Percentiles rank a stretch among this genome's conserved stretches.
These are phyloP conservation scores for Sophora flavescens DNA, from an alignment of 306 rosid species.

Conservation along the genomic window DNA sequence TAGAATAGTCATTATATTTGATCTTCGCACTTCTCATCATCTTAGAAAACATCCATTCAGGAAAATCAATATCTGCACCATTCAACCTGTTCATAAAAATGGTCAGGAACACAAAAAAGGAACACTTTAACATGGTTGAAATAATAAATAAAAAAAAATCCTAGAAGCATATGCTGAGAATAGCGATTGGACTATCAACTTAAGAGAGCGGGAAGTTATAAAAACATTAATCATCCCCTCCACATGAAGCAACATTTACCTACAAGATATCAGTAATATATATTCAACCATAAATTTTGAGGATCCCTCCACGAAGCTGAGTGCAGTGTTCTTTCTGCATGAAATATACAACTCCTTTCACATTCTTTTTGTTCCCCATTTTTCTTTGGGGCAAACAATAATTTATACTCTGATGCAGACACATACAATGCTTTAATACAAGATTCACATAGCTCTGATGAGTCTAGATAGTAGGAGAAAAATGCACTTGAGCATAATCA, in stretches of 20 bases:
- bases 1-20: slow-evolving; percentile 84
- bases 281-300: slow-evolving; percentile 39
- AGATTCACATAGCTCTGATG: slow-evolving; percentile 11
- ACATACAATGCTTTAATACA: slow-evolving; percentile 18
- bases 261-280: slow-evolving; percentile 23
- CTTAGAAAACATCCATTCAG: slow-evolving; percentile 94
- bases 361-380: background rate
- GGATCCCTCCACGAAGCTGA: slow-evolving; percentile 14
- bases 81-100: slow-evolving; percentile 75
- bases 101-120: slow-evolving; percentile 32
- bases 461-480: slow-evolving; percentile 28
- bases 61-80: slow-evolving; percentile 87
- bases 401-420: slow-evolving; percentile 26
- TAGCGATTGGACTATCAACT: slow-evolving; percentile 35
- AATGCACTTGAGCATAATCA: slow-evolving; percentile 6
- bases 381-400: slow-evolving; percentile 6
- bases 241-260: slow-evolving; percentile 31
- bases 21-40: slow-evolving; percentile 89
- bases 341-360: slow-evolving; percentile 31
- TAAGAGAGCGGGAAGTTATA: slow-evolving; percentile 23
- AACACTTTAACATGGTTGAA: slow-evolving; percentile 43
- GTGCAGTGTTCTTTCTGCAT: slow-evolving; percentile 2
- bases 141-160: slow-evolving; percentile 19
- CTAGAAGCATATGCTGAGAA: slow-evolving; percentile 28
- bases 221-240: slow-evolving; percentile 2